phyloP scores from a whole-genome alignment of 805 yeast species.

The Metschnikowia vanudenii region DNA sequence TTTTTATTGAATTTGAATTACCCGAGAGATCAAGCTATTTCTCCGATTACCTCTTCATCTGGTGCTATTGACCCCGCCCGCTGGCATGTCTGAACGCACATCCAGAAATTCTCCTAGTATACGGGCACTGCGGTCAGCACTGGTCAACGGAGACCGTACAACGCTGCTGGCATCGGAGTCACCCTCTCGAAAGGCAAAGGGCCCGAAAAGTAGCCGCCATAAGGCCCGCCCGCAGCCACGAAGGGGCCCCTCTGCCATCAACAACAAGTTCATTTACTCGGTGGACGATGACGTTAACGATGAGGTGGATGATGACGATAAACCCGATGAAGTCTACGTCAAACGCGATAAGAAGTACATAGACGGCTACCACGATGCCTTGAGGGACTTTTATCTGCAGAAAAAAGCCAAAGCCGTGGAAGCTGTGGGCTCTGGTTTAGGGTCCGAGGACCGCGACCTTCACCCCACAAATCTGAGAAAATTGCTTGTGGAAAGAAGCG shows the following conservation, averaged over 20 bases:
- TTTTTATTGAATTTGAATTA: no score
- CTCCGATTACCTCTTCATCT: no score
- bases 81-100: slow-evolving; percentile 6
- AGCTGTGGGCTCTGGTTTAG: neutral
- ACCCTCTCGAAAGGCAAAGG: slow-evolving; percentile 14
- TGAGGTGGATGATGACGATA: slow-evolving; percentile 43
- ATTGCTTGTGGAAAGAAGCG: neutral
- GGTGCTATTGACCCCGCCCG: neutral
- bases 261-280: slow-evolving; percentile 51
- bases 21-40: no score
- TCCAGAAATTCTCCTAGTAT: slow-evolving; percentile 14
- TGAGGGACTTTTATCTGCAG: slow-evolving; percentile 40
- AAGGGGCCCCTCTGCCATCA: slow-evolving; percentile 22
- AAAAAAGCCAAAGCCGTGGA: slow-evolving; percentile 17
- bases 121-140: slow-evolving; percentile 15
- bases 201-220: slow-evolving; percentile 16
- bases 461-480: slow-evolving; percentile 5
- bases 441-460: slow-evolving; percentile 1
- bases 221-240: slow-evolving; percentile 35
- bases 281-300: slow-evolving; percentile 84
- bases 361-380: slow-evolving; percentile 74
- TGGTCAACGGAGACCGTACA: slow-evolving; percentile 10
- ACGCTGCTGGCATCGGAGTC: slow-evolving; percentile 10
- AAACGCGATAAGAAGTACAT: slow-evolving; percentile 43
- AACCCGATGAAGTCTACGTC: slow-evolving; percentile 42